These are phyloP conservation scores for Xylariomycetidae sp. DNA, from an alignment of 2,329 filamentous ascomycete species.

Conservation along the genomic window DNA sequence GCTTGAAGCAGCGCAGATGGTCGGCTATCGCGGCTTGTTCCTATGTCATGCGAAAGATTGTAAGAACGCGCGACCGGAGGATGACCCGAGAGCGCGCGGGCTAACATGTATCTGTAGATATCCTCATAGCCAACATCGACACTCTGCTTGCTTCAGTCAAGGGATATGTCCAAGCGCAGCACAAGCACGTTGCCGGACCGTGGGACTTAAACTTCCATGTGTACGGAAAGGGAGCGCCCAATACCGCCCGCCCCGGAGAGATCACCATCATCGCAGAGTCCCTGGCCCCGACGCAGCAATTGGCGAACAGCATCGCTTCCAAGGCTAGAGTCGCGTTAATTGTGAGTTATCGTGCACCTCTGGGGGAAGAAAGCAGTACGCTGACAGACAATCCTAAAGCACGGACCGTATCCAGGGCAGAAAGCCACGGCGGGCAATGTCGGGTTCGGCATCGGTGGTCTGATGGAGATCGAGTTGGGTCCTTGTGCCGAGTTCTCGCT, in stretches of 20 bases:
- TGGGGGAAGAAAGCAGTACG: neutral
- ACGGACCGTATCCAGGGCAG: conserved; percentile 44
- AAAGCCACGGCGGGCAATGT: conserved; percentile 50
- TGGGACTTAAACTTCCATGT: too few species aligned
- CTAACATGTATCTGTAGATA: too few species aligned
- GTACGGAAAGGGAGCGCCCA: too few species aligned
- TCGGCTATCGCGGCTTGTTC: conserved; percentile 43
- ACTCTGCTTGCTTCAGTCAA: too few species aligned
- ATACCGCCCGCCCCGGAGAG: too few species aligned
- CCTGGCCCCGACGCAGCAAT: conserved; percentile 38
- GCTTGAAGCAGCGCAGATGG: conserved; percentile 38
- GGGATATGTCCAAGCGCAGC: too few species aligned
- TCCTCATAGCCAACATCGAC: too few species aligned
- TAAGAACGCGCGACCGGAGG: too few species aligned
- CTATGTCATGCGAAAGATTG: too few species aligned
- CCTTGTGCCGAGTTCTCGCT: conserved; percentile 40
- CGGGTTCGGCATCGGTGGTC: conserved; percentile 36
- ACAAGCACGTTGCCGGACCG: too few species aligned
- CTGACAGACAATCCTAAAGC: conserved; percentile 17
- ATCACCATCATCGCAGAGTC: conserved; percentile 44
- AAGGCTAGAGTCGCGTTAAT: conserved; percentile 35
- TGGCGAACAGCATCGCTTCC: conserved; percentile 38
- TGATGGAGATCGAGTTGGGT: conserved; percentile 33
- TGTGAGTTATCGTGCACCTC: conserved; percentile 15
- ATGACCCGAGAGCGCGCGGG: too few species aligned